Evolutionary conservation across 2,329 filamentous ascomycete genomes (phyloP), one percentile per base, ranked within the genome.

Genomic region (Penicillium vulpinum): DNA sequence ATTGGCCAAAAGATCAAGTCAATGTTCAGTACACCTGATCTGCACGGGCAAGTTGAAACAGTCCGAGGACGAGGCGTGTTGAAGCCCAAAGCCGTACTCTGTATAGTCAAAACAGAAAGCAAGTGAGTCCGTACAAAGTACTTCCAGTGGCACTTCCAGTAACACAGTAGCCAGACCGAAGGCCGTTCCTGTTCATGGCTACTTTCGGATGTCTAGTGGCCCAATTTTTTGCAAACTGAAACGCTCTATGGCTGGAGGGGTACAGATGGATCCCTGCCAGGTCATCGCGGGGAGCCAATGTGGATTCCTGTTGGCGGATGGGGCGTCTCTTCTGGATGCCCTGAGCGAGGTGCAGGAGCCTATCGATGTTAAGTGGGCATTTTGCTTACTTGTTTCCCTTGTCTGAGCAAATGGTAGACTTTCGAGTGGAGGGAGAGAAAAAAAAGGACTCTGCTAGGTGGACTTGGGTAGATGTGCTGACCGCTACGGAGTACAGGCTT

Each of bases 201-300:
- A 26, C 22, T 43, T 59, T 62, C 39, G 62, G 60, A 36, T 44
- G 41, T 24, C 11, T 44, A 18, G 52, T n/a, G 39, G 52, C 52
- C 56, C 56, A 58, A 40, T 54, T 53, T 28, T 18, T 33, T 21
- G 51, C 41, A 21, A 35, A 31, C 13, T 45, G 54, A 51, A 47
- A 55, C 58, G 60, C 58, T 58, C 45, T 51, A 31, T 55, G 52
- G 45, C 38, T 26, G 28, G 36, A 35, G 46, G 36, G 45, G 26
- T 50, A 40, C 41, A 45, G 57, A 44, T 51, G 52, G 55, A 21
- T 51, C 45, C 26, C 54, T 62, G 61, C 62, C 64, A 66, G 59
- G 62, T 64, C 64, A 64, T 60, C 62, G 61, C 62, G 61, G 61
- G 62, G 62, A 60, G 60, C 54, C 45, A 44, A 38, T 38, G 56